Conservation (phyloP, 2,329 filamentous ascomycete species). For the Akanthomyces muscarius region DNA sequence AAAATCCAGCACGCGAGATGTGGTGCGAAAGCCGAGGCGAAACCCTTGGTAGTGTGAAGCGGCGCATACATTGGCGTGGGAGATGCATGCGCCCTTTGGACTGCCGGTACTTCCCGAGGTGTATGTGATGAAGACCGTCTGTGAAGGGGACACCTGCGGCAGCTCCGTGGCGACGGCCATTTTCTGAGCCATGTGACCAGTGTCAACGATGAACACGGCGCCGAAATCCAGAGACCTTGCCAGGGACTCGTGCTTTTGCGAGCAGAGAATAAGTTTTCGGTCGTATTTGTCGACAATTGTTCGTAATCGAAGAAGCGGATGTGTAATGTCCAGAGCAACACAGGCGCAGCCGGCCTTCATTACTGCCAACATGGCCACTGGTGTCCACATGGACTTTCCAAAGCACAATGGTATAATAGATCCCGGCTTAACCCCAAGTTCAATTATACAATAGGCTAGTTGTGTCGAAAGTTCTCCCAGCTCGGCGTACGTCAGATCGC, state of each 20-base stretch:
- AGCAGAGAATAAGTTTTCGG: not conserved
- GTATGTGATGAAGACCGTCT: constrained; percentile 41
- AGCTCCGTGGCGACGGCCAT: not conserved
- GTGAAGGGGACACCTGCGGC: not conserved
- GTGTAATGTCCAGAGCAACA: not conserved
- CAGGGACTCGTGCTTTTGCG: not conserved
- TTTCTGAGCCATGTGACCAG: not conserved
- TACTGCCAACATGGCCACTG: not conserved
- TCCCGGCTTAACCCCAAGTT: not conserved
- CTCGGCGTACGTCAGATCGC: not conserved
- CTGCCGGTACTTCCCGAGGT: constrained; percentile 53
- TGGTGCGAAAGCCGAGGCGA: constrained; percentile 13
- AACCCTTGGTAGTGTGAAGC: constrained; percentile 35
- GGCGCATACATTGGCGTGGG: constrained; percentile 37
- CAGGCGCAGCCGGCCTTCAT: not conserved
- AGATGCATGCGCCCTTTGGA: constrained; percentile 49
- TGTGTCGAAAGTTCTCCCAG: not conserved
- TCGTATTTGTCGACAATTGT: not conserved
- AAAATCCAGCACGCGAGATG: constrained; percentile 18
- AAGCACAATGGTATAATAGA: not conserved
- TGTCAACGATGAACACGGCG: not conserved
- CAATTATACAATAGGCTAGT: not conserved
- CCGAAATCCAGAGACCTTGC: not conserved
- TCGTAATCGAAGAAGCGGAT: not conserved
- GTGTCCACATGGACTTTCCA: not conserved